phyloP scores from a whole-genome alignment of 441 rosid species.

The Erysimum cheiri region DNA sequence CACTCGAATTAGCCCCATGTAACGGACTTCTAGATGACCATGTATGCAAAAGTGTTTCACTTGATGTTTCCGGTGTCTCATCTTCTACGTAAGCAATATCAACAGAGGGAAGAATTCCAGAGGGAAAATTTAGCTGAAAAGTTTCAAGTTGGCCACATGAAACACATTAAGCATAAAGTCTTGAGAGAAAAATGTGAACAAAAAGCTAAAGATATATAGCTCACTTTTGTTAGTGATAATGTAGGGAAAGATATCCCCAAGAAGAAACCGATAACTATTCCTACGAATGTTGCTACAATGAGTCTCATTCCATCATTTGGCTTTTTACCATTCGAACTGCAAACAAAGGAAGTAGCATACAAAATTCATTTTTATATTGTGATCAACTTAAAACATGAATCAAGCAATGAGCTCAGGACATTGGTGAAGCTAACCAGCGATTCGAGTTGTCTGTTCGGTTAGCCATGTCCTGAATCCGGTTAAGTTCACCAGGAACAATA shows the following conservation, averaged over 20 bases:
- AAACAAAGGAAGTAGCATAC: constrained; percentile 39
- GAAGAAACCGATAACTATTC: constrained; percentile 80
- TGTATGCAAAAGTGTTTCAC: constrained; percentile 42
- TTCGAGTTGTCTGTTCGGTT: constrained; percentile 62
- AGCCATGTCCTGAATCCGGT: constrained; percentile 45
- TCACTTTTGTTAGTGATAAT: constrained; percentile 75
- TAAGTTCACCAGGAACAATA: constrained; percentile 28
- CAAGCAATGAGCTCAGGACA: constrained; percentile 25
- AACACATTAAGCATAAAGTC: constrained; percentile 24
- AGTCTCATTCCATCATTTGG: constrained; percentile 78
- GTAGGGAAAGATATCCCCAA: constrained; percentile 84
- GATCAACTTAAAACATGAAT: constrained; percentile 9
- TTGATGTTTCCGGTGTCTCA: constrained; percentile 38
- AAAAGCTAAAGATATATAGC: constrained; percentile 24
- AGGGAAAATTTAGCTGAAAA: constrained; percentile 43
- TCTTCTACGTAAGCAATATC: constrained; percentile 40
- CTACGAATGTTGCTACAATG: constrained; percentile 71
- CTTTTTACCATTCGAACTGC: constrained; percentile 67
- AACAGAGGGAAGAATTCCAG: constrained; percentile 44
- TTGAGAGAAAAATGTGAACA: constrained; percentile 1
- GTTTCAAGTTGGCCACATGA: constrained; percentile 3
- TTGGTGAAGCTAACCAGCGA: constrained; percentile 58
- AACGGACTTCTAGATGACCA: constrained; percentile 37
- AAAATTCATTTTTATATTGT: background rate
- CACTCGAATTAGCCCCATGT: constrained; percentile 33